Base-by-base conservation (phyloP, 768 basidiomycete genomes). In the Lentinula guzmanii region DNA sequence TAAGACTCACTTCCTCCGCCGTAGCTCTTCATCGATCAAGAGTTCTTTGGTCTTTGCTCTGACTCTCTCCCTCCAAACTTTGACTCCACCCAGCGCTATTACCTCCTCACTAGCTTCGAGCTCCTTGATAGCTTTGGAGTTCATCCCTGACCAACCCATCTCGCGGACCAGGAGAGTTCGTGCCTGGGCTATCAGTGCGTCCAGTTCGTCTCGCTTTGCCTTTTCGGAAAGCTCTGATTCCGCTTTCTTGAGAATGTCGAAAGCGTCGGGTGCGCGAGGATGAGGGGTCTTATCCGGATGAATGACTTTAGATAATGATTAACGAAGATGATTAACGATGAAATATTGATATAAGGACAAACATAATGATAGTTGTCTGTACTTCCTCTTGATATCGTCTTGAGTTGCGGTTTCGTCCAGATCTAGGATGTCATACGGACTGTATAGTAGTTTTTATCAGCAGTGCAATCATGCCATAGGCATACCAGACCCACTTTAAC, bases 241-340 rank as follows among this genome's bases (percentile, higher is more conserved):
- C 5, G 94, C 93, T 85, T 97, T 96, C 79, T 97, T 97, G 52
- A 97, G 80, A 37, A 93, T 70, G 72, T 96, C 94, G 70, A 97
- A 97, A 1, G 95, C 95, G 75, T 97, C 93, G 67, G 93, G 89
- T 55, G 93, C 91, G 68, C 86, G 85, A 33, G 84, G 79, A 75
- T 97, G 93, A 71, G 91, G 78, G 68, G 90, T 90, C 82, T 98
- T 99, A 80, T 99, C 97, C 64, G 97, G 97, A 81, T 99, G 97
- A 69, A 99, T 98, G 74, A 97, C 92, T 94, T 71, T 64, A 61
- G 3, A 34, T 1, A 31, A 42, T 9, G 2, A 7, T 10, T 11
- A 33, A 28, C n/a, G n/a, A 45, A 7, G 3, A 51, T 7, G 15
- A 2, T 46, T 9, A n/a, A 59, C 10, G 16, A 16, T 21, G 7